Base-by-base conservation (phyloP, 495 filamentous ascomycete genomes). In the Penicillium antarcticum region DNA sequence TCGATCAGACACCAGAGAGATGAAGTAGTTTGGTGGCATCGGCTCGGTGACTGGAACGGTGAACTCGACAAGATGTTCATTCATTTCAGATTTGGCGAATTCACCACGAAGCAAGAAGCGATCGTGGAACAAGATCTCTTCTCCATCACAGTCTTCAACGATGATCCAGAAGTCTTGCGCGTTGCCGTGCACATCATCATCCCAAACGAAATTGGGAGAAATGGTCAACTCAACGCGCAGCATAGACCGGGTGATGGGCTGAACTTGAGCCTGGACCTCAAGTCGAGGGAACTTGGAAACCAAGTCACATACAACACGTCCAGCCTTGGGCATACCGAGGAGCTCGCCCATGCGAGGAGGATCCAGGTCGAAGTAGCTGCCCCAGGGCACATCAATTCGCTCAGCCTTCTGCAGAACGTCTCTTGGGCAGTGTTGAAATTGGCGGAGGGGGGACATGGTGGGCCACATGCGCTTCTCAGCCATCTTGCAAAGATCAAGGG, bases 401-500 rank as follows among this genome's bases (percentile, higher is more conserved):
- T 99, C 94, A 2, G 91, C 86, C 70, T 97, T 97, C 52, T 87
- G 81, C 42, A 97, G 74, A 42, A 99, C 88, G 51, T 99, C 95
- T 29, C 80, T 71, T 11, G 91, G 82, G 56, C 90, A 95, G 33
- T 72, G 73, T 1, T 88, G 84, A 64, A 97, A 97, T 61, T 99
- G 94, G 34, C 95, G 79, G 8, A 99, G 80, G 6, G 94, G 94
- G 16, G 89, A 87, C 94, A 97, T 97, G 17, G 92, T 96, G 5
- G 91, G 92, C 94, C 94, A 99, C 94, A 97, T 97, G 19, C 95
- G 79, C 77, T 95, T 95, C 75, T 99, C 94, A 2, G 92, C 92
- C 92, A 95, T 97, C 73, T 99, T 99, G 73, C 94, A 99, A 34
- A 99, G 77, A 58, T 97, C 89, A 29, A 99, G 78, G 5, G 95